These are phyloP conservation scores for Penicillium psychrosexuale DNA, from an alignment of 2,329 filamentous ascomycete species.

Conservation along the genomic window DNA sequence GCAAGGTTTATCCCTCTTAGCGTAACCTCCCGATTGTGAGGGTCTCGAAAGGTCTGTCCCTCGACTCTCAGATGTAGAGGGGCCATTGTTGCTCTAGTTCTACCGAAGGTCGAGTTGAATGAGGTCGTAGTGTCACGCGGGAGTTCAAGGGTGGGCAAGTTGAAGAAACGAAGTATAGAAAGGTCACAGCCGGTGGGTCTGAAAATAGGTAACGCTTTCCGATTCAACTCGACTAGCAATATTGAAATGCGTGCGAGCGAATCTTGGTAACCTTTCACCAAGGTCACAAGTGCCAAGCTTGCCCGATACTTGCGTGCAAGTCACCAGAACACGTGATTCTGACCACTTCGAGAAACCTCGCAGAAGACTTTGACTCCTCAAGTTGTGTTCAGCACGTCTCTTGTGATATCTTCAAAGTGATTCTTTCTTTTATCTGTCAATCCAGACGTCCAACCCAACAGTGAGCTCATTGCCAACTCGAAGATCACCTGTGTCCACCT, in stretches of 20 bases:
- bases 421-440: not conserved
- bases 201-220: not conserved
- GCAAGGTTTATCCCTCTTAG: constrained; percentile 93
- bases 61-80: constrained; percentile 77
- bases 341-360: not conserved
- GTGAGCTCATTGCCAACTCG: not conserved
- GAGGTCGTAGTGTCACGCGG: not conserved
- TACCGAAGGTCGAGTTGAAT: not conserved
- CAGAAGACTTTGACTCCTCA: not conserved
- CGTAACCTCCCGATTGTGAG: constrained; percentile 76
- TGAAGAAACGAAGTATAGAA: not conserved
- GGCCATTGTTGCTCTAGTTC: constrained; percentile 55
- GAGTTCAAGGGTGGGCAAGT: not conserved
- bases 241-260: not conserved
- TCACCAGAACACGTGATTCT: constrained; percentile 1
- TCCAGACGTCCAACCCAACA: not conserved
- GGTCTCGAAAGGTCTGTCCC: constrained; percentile 78
- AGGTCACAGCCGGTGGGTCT: not conserved
- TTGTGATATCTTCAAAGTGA: not conserved
- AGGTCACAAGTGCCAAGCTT: not conserved
- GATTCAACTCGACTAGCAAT: not conserved
- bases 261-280: not conserved
- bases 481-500: not conserved
- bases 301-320: not conserved
- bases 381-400: not conserved